Conservation (phyloP, 139 green algal genomes). For the Chlorella sp. region DNA sequence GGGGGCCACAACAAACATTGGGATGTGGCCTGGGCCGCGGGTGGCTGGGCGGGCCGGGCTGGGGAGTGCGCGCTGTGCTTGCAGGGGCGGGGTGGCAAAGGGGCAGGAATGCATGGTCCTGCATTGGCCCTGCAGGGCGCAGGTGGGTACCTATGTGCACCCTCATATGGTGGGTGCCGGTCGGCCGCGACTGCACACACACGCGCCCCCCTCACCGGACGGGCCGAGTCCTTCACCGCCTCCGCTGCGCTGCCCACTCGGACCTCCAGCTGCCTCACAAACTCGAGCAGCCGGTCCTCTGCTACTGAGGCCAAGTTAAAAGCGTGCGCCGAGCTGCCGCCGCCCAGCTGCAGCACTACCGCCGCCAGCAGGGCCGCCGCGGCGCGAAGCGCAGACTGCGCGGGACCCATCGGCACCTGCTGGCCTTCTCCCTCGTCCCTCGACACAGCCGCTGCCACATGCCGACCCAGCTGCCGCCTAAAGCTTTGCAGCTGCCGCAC, state of each 20-base stretch:
- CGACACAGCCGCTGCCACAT: background rate
- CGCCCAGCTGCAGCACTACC: conserved; percentile 29
- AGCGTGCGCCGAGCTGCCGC: background rate
- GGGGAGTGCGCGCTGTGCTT: no score
- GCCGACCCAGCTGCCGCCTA: background rate
- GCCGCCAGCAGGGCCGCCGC: conserved; percentile 11
- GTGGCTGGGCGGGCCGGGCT: no score
- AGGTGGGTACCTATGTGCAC: no score
- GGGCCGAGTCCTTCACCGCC: conserved; percentile 11
- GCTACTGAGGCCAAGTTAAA: conserved; percentile 27
- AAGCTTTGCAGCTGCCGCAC: background rate
- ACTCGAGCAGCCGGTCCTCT: conserved; percentile 44
- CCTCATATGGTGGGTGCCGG: no score
- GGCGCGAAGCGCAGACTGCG: background rate
- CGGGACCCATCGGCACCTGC: background rate
- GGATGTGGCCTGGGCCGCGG: no score
- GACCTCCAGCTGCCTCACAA: conserved; percentile 35
- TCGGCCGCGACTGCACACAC: no score
- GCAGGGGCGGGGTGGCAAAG: no score
- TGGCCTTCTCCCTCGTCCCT: background rate
- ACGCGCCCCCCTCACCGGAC: conserved; percentile 4
- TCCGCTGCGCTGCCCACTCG: conserved; percentile 19
- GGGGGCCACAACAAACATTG: no score
- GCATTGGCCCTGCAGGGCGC: no score
- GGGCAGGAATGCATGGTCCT: background rate